Conservation (phyloP, 805 yeast genomes). For the Cyberlindnera bimundalis region DNA sequence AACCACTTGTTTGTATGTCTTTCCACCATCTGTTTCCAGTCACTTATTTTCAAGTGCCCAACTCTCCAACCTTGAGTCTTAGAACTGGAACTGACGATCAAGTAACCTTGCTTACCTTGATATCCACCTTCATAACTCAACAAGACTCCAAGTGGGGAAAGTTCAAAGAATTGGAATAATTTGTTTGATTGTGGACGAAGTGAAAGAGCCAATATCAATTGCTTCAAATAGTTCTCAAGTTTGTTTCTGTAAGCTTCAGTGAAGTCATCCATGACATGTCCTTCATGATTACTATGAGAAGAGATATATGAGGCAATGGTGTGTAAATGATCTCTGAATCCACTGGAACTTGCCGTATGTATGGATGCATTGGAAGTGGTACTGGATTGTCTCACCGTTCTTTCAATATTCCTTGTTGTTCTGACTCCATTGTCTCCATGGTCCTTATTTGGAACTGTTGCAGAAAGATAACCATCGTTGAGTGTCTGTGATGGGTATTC, state of each 20-base stretch:
- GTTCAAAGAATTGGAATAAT: slow-evolving; percentile 81
- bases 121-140: slow-evolving; percentile 77
- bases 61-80: slow-evolving; percentile 95
- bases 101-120: slow-evolving; percentile 85
- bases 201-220: slow-evolving; percentile 54
- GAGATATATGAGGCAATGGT: slow-evolving; percentile 19
- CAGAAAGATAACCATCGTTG: slow-evolving; percentile 26
- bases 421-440: slow-evolving; percentile 1
- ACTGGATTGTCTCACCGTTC: slow-evolving; percentile 1
- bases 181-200: slow-evolving; percentile 80
- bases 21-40: slow-evolving; percentile 79
- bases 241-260: slow-evolving; percentile 30
- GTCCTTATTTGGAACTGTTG: not conserved
- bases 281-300: slow-evolving; percentile 3
- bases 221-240: slow-evolving; percentile 66
- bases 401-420: not conserved
- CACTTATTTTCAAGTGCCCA: slow-evolving; percentile 77
- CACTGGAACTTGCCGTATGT: slow-evolving; percentile 7
- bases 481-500: slow-evolving; percentile 15
- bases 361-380: slow-evolving; percentile 3
- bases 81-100: slow-evolving; percentile 79
- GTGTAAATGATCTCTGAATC: slow-evolving; percentile 18
- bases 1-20: slow-evolving; percentile 95
- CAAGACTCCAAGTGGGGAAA: slow-evolving; percentile 83
- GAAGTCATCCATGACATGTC: not conserved